Base-by-base conservation (phyloP, 108 stramenopile species). In the Fragilaria crotonensis region DNA sequence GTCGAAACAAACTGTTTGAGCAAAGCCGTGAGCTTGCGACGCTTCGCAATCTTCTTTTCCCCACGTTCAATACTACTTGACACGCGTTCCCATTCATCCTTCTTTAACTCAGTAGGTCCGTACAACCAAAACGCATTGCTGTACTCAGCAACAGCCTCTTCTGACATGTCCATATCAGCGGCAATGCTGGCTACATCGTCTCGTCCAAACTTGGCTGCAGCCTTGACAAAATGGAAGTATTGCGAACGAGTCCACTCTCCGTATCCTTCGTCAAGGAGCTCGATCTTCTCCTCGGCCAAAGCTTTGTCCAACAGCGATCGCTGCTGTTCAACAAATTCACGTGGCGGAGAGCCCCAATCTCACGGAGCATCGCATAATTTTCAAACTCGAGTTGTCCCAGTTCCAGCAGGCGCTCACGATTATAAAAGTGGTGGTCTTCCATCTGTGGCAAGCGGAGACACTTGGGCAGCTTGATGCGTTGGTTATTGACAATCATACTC, bases 371-470 rank as follows among this genome's bases (percentile, higher is more conserved):
- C 19, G 78, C 93, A 67, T 83, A 85, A 17, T 72, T 79, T 59
- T 82, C 78, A 53, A 87, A 83, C 60, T 91, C 85, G 19, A 87
- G 58, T 41, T 83, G 85, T 48, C 78, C 77, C 28, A 98, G 64
- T 48, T 91, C 90, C 48, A 89, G 53, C 25, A 98, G 64, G 4
- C 93, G 69, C 31, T 91, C 90, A 22, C 83, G 66, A 59, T 95
- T 85, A 85, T 88, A 96, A 60, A 98, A 96, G 56, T 96, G 94
- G 57, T 91, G 89, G 63, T 95, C 93, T 70, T 94, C 91, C 94
- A 96, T 95, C 25, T 67, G 73, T n/a, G 94, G 90, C 46, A 92
- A 36, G 26, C 83, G 83, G 23, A 91, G 57, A 58, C 68, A 60
- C 58, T 71, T 73, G 5, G 88, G 87, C 29, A 90, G 71, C 54